A percentile compares a stretch with the other conserved stretches of the same genome.
These are phyloP conservation scores for Myxozyma geophila DNA, from an alignment of 805 yeast species.

Conservation along the genomic window DNA sequence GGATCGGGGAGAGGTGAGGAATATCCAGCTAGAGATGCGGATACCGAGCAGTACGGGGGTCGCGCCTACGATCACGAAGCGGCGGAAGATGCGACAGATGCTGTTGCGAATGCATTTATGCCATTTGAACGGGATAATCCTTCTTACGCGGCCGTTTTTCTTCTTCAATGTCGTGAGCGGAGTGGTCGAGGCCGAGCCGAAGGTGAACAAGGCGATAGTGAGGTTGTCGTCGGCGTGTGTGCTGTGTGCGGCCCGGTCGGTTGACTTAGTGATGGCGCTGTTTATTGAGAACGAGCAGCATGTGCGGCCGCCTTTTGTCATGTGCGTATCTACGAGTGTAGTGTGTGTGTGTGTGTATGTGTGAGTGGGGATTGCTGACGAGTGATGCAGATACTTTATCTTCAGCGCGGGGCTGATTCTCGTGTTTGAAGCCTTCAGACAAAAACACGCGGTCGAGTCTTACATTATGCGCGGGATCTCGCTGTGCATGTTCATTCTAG, in stretches of 20 bases:
- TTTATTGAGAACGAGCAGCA: constrained; percentile 34
- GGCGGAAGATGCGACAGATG: constrained; percentile 16
- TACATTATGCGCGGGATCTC: constrained; percentile 35
- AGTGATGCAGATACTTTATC: constrained; percentile 22
- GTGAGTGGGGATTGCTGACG: neutral
- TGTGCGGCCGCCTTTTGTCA: constrained; percentile 27
- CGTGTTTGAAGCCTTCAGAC: constrained; percentile 26
- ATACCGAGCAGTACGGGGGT: constrained; percentile 28
- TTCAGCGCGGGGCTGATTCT: constrained; percentile 31
- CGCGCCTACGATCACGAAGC: constrained; percentile 1
- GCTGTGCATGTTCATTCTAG: constrained; percentile 30
- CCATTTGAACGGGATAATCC: constrained; percentile 36
- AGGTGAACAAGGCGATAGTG: constrained; percentile 16
- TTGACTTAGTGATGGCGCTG: constrained; percentile 31
- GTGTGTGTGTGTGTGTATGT: neutral
- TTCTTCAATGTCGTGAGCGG: constrained; percentile 21
- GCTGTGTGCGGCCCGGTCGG: constrained; percentile 34
- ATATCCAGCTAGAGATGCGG: neutral
- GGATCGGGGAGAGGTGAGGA: neutral
- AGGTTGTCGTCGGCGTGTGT: constrained; percentile 33
- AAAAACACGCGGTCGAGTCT: constrained; percentile 27
- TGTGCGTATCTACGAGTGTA: constrained; percentile 11
- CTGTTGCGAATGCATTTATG: constrained; percentile 34
- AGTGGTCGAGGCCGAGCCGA: constrained; percentile 5
- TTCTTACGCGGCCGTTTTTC: constrained; percentile 37